Percentiles rank a stretch among this genome's conserved stretches.
These are phyloP conservation scores for Pichia sp. DNA, from an alignment of 1,139 yeast genomes.

Conservation along the genomic window DNA sequence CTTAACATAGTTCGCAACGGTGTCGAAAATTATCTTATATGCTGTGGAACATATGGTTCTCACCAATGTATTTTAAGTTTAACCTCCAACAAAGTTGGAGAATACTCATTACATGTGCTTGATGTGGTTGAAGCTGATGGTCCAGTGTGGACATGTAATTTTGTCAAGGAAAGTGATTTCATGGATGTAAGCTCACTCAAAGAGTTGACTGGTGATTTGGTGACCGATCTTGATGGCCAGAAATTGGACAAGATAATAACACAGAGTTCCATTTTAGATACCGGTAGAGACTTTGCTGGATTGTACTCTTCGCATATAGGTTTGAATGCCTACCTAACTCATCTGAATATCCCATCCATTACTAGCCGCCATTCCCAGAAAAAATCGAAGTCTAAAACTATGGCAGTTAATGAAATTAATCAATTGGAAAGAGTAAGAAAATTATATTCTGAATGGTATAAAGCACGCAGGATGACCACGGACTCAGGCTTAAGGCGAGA, in stretches of 20 bases:
- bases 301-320: constrained; percentile 44
- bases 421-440: constrained; percentile 8
- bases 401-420: not conserved
- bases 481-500: too few species aligned
- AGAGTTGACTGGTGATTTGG: constrained; percentile 43
- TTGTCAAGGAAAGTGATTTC: constrained; percentile 41
- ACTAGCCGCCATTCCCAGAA: constrained; percentile 10
- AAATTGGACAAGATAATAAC: constrained; percentile 26
- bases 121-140: constrained; percentile 45
- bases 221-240: not conserved
- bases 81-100: constrained; percentile 32
- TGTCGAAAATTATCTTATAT: constrained; percentile 27
- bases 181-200: constrained; percentile 44
- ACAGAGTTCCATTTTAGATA: constrained; percentile 38
- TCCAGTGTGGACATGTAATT: constrained; percentile 36
- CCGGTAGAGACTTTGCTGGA: constrained; percentile 34
- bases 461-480: not conserved
- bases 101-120: constrained; percentile 12
- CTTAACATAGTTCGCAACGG: constrained; percentile 38
- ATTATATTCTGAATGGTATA: constrained; percentile 5
- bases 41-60: constrained; percentile 46
- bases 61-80: constrained; percentile 30
- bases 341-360: constrained; percentile 28
- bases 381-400: not conserved
- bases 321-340: constrained; percentile 42